Evolutionary conservation across 2,329 filamentous ascomycete genomes (phyloP), one percentile per base, ranked within the genome.

Genomic region (Leptographium galeiforme): DNA sequence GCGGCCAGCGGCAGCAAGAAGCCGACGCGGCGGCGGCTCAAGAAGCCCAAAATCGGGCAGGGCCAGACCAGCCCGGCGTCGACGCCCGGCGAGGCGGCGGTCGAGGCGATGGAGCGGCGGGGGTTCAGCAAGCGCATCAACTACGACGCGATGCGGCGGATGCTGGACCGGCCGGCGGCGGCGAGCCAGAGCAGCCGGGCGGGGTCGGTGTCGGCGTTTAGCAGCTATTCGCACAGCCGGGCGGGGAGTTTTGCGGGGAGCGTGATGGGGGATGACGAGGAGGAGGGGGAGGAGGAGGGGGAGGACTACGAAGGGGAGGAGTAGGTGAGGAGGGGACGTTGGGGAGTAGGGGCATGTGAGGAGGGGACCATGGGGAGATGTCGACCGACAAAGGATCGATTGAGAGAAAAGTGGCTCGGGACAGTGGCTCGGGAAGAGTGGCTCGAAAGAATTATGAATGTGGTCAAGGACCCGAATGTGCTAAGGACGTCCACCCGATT

Each of bases 91-190:
- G 84, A 87, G 61, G 84, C 84, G 1, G 84, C 83, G n/a, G 75
- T 81, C 55, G 76, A 78, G 52, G 83, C 84, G 57, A 73, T 87
- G 64, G 84, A 86, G 67, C 78, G 81, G 54, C 73, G 84, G 40
- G 78, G 78, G 0, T 85, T 81, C 67, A 86, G 82, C 55, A 85
- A 84, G 68, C 82, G 85, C 61, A 86, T 89, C 64, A 87, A 89
- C 60, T 88, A 88, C 65, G 78, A 80, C 52, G 78, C 77, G 44
- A 77, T 84, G 58, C 70, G 74, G 49, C 75, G 70, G 54, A 72
- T 83, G 50, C 81, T 83, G 55, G 73, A 77, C 59, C 66, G 68
- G 57, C 66, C 68, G 19, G 66, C 70, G 1, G 50, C 34, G 34
- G 34, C 34, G 34, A 36, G 50, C 2, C 49, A 55, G 57, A 65